Base-by-base conservation (phyloP, 2,329 filamentous ascomycete species). In the Aspergillus floridensis region DNA sequence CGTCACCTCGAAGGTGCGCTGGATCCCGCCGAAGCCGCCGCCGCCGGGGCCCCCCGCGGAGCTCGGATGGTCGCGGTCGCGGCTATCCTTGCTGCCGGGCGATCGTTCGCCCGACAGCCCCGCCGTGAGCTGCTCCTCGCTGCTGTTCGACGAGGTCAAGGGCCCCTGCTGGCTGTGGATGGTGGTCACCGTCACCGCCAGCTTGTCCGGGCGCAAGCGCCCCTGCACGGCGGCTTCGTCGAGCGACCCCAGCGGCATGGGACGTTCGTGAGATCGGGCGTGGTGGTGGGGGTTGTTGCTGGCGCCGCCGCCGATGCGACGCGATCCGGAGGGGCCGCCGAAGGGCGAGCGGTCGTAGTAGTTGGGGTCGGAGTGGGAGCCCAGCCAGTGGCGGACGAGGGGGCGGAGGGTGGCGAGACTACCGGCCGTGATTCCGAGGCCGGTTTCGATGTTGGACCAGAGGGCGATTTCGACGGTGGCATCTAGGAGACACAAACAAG, bases 391-490 rank as follows among this genome's bases (percentile, higher is more conserved):
- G 19, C 72, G 77, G 10, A 83, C 68, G 0, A 84, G 74, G 0
- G 81, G 81, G 2, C 80, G 77, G 1, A 82, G 72, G 0, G 79
- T 81, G 11, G 80, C 80, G 14, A 82, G 73, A 62, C 75, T 78
- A 4, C 75, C 79, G 10, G 81, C 81, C 4, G 74, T 75, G 52
- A 80, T 79, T 4, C 76, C 73, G 1, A 76, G 66, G 2, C 72
- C 71, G 53, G 64, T 62, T 65, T 76, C 74, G 56, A 72, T 65
- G 44, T 70, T 68, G 35, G 73, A 74, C 74, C 74, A 76, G 41
- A 79, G 69, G 21, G 76, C 72, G 44, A 80, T 75, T 58, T 80
- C 77, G 52, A 76, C 73, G 1, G 79, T 81, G 58, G 79, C 73
- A 62, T 73, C 71, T 74, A 38, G n/a, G 22, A 8, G 12, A 14